Evolutionary conservation across 2,329 filamentous ascomycete genomes (phyloP).

Genomic region (Gremmenia infestans): DNA sequence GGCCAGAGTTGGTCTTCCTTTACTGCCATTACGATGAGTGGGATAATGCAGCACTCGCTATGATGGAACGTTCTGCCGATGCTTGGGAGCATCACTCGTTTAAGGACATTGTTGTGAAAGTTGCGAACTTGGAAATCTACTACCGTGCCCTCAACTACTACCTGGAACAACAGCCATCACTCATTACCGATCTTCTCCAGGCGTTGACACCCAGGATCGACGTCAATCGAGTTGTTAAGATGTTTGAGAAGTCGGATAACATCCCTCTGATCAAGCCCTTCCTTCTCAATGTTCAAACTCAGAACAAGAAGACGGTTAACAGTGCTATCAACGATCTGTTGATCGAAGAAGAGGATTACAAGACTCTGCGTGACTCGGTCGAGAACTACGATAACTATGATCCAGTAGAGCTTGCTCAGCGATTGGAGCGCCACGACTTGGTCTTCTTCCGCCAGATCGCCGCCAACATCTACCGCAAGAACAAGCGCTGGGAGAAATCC

Average conservation of each 20-base stretch:
- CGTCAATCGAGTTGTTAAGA: slow-evolving; percentile 97
- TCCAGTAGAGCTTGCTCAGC: slow-evolving; percentile 82
- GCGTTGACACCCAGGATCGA: slow-evolving; percentile 89
- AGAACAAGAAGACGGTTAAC: slow-evolving; percentile 98
- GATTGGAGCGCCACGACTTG: slow-evolving; percentile 93
- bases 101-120: slow-evolving; percentile 98
- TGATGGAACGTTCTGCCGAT: slow-evolving; percentile 96
- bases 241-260: slow-evolving; percentile 98
- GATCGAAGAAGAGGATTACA: slow-evolving; percentile 99
- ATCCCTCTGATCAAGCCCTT: slow-evolving; percentile 98
- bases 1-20: slow-evolving; percentile 96
- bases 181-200: slow-evolving; percentile 93
- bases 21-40: slow-evolving; percentile 98
- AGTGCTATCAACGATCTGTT: slow-evolving; percentile 96
- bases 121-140: slow-evolving; percentile 97
- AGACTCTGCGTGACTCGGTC: slow-evolving; percentile 94
- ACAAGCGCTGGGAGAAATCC: slow-evolving; percentile 99
- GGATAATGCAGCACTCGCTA: slow-evolving; percentile 92
- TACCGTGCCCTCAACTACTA: slow-evolving; percentile 97
- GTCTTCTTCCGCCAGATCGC: slow-evolving; percentile 99
- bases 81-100: slow-evolving; percentile 99
- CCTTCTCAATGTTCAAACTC: slow-evolving; percentile 88
- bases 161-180: slow-evolving; percentile 90
- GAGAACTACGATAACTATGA: slow-evolving; percentile 99
- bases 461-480: slow-evolving; percentile 98